Evolutionary conservation across 2,329 filamentous ascomycete genomes (phyloP), one percentile per base, ranked within the genome.

Genomic region (Penicillium sp.): DNA sequence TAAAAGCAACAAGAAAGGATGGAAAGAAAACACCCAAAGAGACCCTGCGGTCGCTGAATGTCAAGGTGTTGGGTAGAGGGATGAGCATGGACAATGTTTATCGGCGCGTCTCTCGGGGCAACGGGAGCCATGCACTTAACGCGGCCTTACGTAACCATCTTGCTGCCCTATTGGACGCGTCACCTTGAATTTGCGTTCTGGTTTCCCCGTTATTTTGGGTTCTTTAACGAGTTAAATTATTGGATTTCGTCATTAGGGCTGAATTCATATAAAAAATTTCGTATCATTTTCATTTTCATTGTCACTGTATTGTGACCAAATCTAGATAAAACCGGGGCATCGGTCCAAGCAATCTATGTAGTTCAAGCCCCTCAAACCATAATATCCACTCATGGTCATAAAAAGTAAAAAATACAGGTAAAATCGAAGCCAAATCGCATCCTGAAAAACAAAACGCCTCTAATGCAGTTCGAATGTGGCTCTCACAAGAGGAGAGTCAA

Each of bases 51-150:
- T 64, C 63, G 57, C 48, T 52, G 53, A 54, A 53, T 64, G 52
- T 61, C 39, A 22, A 58, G 49, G 56, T 61, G 58, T 29, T 58
- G 57, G 59, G 48, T 48, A 52, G 62, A 64, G 56, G 60, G 63
- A 61, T 54, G 43, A 44, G 24, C 41, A 47, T 50, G 41, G 37
- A 27, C 51, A 48, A 52, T 66, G 64, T 67, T 67, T 67, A 67
- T 52, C 35, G 53, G 49, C 52, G 62, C 60, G 64, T 67, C 57
- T 59, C 63, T 65, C 62, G 57, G 64, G 64, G 64, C 63, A 67
- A 67, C 63, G 13, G 48, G 33, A 16, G 45, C 41, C 52, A 61
- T 46, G 50, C 37, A 52, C 49, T 50, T 51, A 48, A 48, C 14
- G 21, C 22, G 29, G 21, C 44, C 29, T 59, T 61, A 63, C 47